Evolutionary conservation across 1,284 basidiomycete genomes (phyloP), one percentile per base, ranked within the genome.

Genomic region (Puccinia triticina): DNA sequence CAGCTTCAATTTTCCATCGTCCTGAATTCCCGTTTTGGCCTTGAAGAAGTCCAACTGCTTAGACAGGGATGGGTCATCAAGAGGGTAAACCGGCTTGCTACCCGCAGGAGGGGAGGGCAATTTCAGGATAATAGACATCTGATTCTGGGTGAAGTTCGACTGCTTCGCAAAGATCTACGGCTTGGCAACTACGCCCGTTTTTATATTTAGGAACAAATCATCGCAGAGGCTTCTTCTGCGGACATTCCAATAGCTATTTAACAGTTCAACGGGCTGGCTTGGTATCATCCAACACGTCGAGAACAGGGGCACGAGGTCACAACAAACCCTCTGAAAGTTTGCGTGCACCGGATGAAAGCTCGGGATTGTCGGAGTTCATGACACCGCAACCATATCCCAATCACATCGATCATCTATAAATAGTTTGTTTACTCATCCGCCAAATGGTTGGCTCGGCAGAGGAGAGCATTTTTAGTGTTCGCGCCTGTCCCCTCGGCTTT

Each of bases 31-130:
- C 4, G 75, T 77, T 32, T 23, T 37, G 7, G 46, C 32, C 29
- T 77, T 77, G 21, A 50, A 77, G 29, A 77, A 77, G 26, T 34
- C n/a, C 43, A 77, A 50, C 50, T 77, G 75, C 7, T 23, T 14
- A 12, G 16, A 5, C 11, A 50, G 34, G 11, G 59, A 48, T 32
- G 59, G 75, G 23, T 67, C 32, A 67, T 77, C 75, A 32, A 77
- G 75, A 12, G 75, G 75, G 64, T 77, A 77, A 26, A 55, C 34
- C 16, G 55, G 37, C 34, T 64, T 61, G 57, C 46, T 57, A 40
- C 73, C 73, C 50, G 57, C 53, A 34, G 73, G 73, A 55, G 73
- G 73, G 29, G 34, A 40, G 10, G 73, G 73, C 40, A 75, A 34
- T 37, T 40, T 75, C 73, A 75, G 21, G 8, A 75, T 71, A 29